Evolutionary conservation across 495 filamentous ascomycete species (phyloP), one percentile per base, ranked within the genome.

Genomic region (Copromyces sp.): DNA sequence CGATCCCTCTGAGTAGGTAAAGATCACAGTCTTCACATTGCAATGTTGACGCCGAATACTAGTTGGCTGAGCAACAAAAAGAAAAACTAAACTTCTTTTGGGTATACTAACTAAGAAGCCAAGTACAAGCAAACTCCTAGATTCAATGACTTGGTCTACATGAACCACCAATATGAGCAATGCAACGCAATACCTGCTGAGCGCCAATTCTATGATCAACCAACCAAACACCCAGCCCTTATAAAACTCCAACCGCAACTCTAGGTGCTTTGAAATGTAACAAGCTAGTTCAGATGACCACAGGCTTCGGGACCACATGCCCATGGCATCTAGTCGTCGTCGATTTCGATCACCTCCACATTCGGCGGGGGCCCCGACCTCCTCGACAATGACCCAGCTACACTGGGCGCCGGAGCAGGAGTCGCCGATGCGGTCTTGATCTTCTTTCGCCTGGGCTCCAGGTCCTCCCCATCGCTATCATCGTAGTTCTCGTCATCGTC

Each of bases 401-500:
- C 38, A 65, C 29, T 65, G 7, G 53, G 53, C 38, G 11, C 47
- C 12, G n/a, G 39, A 3, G 70, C 69, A 14, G 71, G 42, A 8
- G 72, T 29, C 12, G 70, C 45, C 7, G 45, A 24, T 39, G 45
- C 8, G 14, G 40, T 77, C 39, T 61, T 70, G n/a, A 20, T 17
- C 39, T 38, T 24, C 45, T 68, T 11, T n/a, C 20, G 9, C 47
- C 40, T 69, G 11, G 39, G 68, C 7, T 47, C 53, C 42, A 45
- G 2, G 17, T 24, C n/a, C 32, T 45, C 47, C 3, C 41, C 75
- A 20, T 77, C 75, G 32, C 68, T 75, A 39, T 79, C 78, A 44
- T 70, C 77, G 37, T 72, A 73, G 32, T 71, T 74, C 2, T 82
- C 78, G 2, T 81, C 79, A 0, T 75, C 77, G 3, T 72, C 74